These are phyloP conservation scores for Pistacia vera DNA, from an alignment of 345 rosid species.

Conservation along the genomic window DNA sequence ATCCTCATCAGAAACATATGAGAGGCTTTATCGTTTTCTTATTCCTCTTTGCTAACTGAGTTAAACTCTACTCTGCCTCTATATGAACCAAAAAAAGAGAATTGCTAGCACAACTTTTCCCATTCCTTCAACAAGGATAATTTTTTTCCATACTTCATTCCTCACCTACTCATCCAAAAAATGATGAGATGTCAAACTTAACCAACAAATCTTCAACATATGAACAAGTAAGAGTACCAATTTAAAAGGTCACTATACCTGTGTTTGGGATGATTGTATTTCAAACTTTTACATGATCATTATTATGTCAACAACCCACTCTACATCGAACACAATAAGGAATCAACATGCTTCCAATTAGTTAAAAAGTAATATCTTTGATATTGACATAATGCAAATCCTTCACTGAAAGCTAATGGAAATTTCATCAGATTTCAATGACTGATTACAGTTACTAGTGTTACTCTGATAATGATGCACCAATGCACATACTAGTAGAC, in stretches of 20 bases:
- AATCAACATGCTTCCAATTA: background rate
- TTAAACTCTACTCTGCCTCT: conserved; percentile 7
- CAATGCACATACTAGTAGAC: conserved; percentile 53
- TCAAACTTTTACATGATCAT: conserved; percentile 40
- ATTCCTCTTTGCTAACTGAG: background rate
- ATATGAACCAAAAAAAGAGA: background rate
- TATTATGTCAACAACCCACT: conserved; percentile 50
- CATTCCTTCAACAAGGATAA: conserved; percentile 18
- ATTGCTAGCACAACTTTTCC: background rate
- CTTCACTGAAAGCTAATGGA: background rate
- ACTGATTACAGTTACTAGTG: conserved; percentile 32
- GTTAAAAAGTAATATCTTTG: background rate
- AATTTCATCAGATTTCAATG: background rate
- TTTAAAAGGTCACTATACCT: conserved; percentile 23
- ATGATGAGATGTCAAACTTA: background rate
- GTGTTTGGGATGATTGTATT: conserved; percentile 40
- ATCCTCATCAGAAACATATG: too few species aligned
- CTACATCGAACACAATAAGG: conserved; percentile 12
- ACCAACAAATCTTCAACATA: background rate
- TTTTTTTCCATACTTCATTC: conserved; percentile 27
- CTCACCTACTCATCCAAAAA: conserved; percentile 16
- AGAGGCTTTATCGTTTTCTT: too few species aligned
- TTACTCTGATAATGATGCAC: conserved; percentile 40
- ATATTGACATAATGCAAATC: background rate
- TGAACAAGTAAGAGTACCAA: background rate